Evolutionary conservation across 495 filamentous ascomycete genomes (phyloP).

Genomic region (Hyaloscypha bicolor): DNA sequence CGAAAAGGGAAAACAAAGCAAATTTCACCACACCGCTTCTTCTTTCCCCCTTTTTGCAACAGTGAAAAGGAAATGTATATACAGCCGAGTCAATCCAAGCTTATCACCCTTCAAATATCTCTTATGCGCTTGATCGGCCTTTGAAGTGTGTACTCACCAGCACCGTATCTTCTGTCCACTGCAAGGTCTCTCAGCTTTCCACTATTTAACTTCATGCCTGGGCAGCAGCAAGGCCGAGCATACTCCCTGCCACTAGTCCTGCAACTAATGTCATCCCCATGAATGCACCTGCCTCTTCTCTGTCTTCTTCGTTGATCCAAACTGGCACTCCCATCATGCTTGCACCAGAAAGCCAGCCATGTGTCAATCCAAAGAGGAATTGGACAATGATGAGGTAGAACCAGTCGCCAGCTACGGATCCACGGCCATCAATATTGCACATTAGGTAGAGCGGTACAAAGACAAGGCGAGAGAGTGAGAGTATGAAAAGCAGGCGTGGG

Average conservation of each 20-base stretch:
- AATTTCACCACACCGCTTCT: too few species aligned
- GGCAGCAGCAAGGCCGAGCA: conserved; percentile 77
- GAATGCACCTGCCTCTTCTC: conserved; percentile 85
- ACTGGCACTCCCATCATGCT: conserved; percentile 87
- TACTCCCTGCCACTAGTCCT: conserved; percentile 78
- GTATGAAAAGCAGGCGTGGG: conserved; percentile 62
- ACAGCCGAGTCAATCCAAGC: too few species aligned
- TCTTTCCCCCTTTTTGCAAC: too few species aligned
- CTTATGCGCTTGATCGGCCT: too few species aligned
- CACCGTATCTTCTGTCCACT: too few species aligned
- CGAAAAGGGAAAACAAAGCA: too few species aligned
- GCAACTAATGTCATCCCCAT: conserved; percentile 85
- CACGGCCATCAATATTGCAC: conserved; percentile 69
- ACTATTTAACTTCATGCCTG: not conserved
- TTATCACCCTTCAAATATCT: too few species aligned
- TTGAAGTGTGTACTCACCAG: too few species aligned
- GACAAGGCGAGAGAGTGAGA: conserved; percentile 59
- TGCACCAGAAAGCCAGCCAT: conserved; percentile 77
- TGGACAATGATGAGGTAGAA: conserved; percentile 87
- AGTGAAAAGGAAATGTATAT: too few species aligned
- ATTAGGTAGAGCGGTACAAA: conserved; percentile 86
- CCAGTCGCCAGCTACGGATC: conserved; percentile 65
- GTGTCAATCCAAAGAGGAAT: conserved; percentile 76
- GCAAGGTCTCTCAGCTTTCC: too few species aligned
- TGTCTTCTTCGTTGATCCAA: conserved; percentile 75